Evolutionary conservation across 768 basidiomycete species (phyloP).

Genomic region (Russula brevipes): DNA sequence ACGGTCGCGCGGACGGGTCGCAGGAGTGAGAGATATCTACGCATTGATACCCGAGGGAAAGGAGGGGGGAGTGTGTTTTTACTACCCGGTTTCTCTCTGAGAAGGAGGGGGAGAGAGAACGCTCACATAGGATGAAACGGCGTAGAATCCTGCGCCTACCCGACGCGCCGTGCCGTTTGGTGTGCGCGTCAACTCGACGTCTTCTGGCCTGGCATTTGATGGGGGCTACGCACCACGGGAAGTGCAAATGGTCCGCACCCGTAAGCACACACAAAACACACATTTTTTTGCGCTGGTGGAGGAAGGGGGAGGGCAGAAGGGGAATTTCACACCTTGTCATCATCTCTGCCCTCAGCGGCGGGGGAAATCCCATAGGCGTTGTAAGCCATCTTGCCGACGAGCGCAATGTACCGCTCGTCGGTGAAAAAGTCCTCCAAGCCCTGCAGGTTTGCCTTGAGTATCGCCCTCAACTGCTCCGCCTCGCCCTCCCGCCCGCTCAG

Average conservation of each 20-base stretch:
- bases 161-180: slow-evolving; percentile 71
- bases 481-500: slow-evolving; percentile 47
- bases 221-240: slow-evolving; percentile 40
- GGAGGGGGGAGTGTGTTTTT: too few relatives aligned
- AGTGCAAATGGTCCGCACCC: too few relatives aligned
- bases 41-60: too few relatives aligned
- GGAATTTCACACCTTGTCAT: slow-evolving; percentile 50
- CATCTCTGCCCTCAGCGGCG: slow-evolving; percentile 50
- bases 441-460: slow-evolving; percentile 58
- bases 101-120: background rate
- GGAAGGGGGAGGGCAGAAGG: background rate
- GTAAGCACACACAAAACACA: too few relatives aligned
- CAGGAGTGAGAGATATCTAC: slow-evolving; percentile 71
- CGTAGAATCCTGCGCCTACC: slow-evolving; percentile 70
- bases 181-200: slow-evolving; percentile 69
- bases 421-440: slow-evolving; percentile 69
- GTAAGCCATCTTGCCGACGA: slow-evolving; percentile 68
- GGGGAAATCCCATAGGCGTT: slow-evolving; percentile 73
- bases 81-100: too few relatives aligned
- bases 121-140: slow-evolving; percentile 66
- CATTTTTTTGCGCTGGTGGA: too few relatives aligned
- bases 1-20: slow-evolving; percentile 56
- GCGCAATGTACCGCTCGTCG: slow-evolving; percentile 53
- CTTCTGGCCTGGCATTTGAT: slow-evolving; percentile 54
- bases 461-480: slow-evolving; percentile 43